These are phyloP conservation scores for Leishmania lainsoni DNA, from an alignment of 208 protist species.

Conservation along the genomic window DNA sequence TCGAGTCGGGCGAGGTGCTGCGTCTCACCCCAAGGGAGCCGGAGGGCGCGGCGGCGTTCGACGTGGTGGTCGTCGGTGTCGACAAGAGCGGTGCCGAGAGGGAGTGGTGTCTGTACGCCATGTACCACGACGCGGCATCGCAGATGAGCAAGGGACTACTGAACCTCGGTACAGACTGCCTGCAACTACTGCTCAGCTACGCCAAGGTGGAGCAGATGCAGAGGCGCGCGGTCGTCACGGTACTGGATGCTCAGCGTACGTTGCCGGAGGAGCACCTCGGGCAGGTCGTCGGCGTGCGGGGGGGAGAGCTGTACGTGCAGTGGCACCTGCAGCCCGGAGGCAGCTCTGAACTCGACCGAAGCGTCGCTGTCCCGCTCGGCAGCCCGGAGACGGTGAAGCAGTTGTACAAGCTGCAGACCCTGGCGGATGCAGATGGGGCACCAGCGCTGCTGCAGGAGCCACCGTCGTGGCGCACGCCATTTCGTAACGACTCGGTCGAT, in stretches of 20 bases:
- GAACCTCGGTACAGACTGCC: slow-evolving; percentile 66
- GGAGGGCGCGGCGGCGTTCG: slow-evolving; percentile 25
- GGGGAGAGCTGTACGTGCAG: slow-evolving; percentile 79
- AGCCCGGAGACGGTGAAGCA: slow-evolving; percentile 43
- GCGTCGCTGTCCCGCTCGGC: slow-evolving; percentile 73
- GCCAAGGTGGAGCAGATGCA: slow-evolving; percentile 32
- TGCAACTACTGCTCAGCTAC: slow-evolving; percentile 57
- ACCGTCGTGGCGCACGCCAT: slow-evolving; percentile 89
- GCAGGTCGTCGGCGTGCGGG: slow-evolving; percentile 82
- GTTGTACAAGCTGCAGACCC: slow-evolving; percentile 40
- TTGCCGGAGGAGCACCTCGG: slow-evolving; percentile 71
- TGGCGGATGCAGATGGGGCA: slow-evolving; percentile 21
- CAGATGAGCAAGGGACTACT: slow-evolving; percentile 53
- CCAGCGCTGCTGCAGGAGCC: slow-evolving; percentile 70
- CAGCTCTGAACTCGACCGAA: slow-evolving; percentile 56
- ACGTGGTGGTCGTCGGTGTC: slow-evolving; percentile 76
- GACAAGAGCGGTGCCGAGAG: slow-evolving; percentile 56
- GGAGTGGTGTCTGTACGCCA: slow-evolving; percentile 61
- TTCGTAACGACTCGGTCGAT: slow-evolving; percentile 90
- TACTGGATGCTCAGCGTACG: slow-evolving; percentile 55
- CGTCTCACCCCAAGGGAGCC: slow-evolving; percentile 20
- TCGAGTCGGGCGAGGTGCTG: slow-evolving; percentile 69
- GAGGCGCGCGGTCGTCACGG: slow-evolving; percentile 34
- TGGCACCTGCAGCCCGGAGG: slow-evolving; percentile 70
- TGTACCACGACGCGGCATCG: slow-evolving; percentile 41